Conservation (phyloP, 805 yeast genomes). For the Cyberlindnera nakhonratchasimensis region DNA sequence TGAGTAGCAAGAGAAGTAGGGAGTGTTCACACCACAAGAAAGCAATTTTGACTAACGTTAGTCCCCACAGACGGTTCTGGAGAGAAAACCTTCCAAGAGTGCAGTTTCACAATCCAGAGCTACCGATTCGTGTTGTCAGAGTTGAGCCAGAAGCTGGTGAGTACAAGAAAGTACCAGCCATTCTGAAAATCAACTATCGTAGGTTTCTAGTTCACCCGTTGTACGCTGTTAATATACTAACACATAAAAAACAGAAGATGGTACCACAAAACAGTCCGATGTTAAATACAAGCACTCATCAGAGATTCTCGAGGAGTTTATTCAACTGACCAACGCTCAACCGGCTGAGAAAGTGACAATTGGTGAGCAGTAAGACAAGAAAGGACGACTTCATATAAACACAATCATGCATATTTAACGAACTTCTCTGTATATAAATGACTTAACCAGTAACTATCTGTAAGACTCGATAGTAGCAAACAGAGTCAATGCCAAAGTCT, state of each 20-base stretch:
- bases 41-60: conserved; percentile 4
- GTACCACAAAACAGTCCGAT: conserved; percentile 42
- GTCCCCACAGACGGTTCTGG: conserved; percentile 58
- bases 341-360: conserved; percentile 37
- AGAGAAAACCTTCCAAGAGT: conserved; percentile 67
- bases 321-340: conserved; percentile 48
- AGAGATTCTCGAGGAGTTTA: conserved; percentile 55
- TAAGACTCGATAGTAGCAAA: not conserved
- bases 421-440: conserved; percentile 7
- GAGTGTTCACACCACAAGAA: not conserved
- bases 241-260: conserved; percentile 24
- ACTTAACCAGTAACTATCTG: not conserved
- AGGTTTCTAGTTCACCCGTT: conserved; percentile 10
- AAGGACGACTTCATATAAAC: too few species aligned
- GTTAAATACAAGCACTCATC: conserved; percentile 47
- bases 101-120: conserved; percentile 76
- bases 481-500: not conserved
- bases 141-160: conserved; percentile 45
- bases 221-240: not conserved
- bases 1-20: conserved; percentile 5
- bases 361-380: conserved; percentile 3
- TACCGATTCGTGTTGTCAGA: conserved; percentile 59
- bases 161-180: conserved; percentile 40
- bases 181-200: conserved; percentile 38
- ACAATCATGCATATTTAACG: conserved; percentile 1